These are phyloP conservation scores for Saccharomycopsis sp. DNA, from an alignment of 805 yeast species.

Conservation along the genomic window DNA sequence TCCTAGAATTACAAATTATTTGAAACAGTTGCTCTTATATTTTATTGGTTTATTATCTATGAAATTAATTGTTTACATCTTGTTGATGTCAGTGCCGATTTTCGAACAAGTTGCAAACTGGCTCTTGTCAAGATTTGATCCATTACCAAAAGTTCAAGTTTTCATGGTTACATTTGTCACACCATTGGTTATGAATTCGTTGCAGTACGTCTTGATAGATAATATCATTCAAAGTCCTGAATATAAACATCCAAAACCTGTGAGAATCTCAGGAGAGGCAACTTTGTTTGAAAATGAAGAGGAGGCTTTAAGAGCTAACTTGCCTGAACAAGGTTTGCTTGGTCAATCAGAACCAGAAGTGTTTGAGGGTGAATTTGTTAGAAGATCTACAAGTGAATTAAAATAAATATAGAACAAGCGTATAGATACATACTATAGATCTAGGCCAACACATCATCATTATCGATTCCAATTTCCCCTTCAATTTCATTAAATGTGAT, in stretches of 20 bases:
- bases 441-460: background rate
- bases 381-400: conserved; percentile 18
- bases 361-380: conserved; percentile 28
- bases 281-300: background rate
- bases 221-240: conserved; percentile 43
- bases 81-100: conserved; percentile 56
- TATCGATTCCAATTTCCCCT: conserved; percentile 26
- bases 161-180: conserved; percentile 80
- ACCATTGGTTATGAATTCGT: conserved; percentile 65
- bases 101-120: conserved; percentile 67
- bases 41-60: conserved; percentile 45
- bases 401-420: background rate
- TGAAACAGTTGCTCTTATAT: conserved; percentile 45
- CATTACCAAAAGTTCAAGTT: conserved; percentile 75
- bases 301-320: conserved; percentile 9
- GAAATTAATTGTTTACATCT: conserved; percentile 52
- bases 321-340: conserved; percentile 18
- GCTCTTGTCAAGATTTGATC: conserved; percentile 76
- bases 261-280: conserved; percentile 6
- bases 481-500: conserved; percentile 63
- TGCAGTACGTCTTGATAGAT: conserved; percentile 68
- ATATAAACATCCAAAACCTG: conserved; percentile 14
- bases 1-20: conserved; percentile 38
- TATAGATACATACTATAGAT: background rate
- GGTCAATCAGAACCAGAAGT: conserved; percentile 26